A percentile compares a stretch with the other conserved stretches of the same genome.
phyloP scores from a whole-genome alignment of 495 filamentous ascomycete species.

The Neurospora sp. region DNA sequence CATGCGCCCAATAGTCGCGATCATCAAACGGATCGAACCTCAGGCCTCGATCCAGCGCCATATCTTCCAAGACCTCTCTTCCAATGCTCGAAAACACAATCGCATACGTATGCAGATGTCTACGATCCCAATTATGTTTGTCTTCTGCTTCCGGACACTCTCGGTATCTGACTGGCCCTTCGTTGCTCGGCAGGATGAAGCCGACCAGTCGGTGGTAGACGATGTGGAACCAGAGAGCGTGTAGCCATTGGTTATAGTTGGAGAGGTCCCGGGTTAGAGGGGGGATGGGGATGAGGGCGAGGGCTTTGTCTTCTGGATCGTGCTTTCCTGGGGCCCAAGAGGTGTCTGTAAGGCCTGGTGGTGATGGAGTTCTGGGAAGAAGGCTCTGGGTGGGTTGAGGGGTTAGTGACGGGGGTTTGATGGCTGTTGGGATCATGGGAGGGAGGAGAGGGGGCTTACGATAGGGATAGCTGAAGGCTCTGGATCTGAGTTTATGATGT shows the following conservation, averaged over 20 bases:
- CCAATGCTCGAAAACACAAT: not conserved
- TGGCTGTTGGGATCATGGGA: accelerated
- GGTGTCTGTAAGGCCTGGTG: not conserved
- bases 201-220: not conserved
- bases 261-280: not conserved
- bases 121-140: not conserved
- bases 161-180: not conserved
- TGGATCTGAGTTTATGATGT: not conserved
- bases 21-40: not conserved
- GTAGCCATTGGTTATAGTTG: not conserved
- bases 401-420: not conserved
- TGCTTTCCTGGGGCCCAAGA: not conserved
- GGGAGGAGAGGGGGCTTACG: accelerated
- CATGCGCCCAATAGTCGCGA: not conserved
- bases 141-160: not conserved
- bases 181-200: not conserved
- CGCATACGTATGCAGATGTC: not conserved
- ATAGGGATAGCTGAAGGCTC: not conserved
- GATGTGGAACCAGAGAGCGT: not conserved
- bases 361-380: not conserved
- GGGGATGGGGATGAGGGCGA: not conserved
- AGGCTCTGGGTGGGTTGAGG: not conserved
- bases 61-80: not conserved
- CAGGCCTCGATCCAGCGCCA: not conserved
- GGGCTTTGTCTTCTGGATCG: not conserved